Evolutionary conservation across 495 filamentous ascomycete genomes (phyloP).

Genomic region (Hypoxylon subgilvum): DNA sequence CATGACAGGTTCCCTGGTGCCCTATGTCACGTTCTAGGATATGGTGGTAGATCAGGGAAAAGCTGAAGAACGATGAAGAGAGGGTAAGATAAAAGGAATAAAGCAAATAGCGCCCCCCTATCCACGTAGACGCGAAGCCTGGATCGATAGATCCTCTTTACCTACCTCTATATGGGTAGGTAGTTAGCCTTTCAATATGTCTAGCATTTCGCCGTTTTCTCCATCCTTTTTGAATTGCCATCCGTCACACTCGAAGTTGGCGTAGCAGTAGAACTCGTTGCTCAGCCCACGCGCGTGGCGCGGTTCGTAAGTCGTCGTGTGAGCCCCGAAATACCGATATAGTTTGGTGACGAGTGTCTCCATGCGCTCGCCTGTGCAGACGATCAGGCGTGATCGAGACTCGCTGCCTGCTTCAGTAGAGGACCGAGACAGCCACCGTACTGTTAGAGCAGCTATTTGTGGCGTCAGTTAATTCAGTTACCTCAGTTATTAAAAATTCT

Average conservation of each 20-base stretch:
- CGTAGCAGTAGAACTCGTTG: constrained; percentile 81
- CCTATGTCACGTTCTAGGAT: no score
- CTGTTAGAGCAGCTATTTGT: constrained; percentile 70
- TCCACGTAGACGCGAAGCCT: no score
- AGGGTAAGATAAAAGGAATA: no score
- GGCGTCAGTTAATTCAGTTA: not conserved
- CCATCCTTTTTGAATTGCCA: constrained; percentile 56
- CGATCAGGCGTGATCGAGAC: constrained; percentile 51
- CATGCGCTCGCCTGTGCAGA: constrained; percentile 79
- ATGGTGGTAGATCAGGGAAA: no score
- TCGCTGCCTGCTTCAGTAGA: not conserved
- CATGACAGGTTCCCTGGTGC: no score
- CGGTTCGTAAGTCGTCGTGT: constrained; percentile 66
- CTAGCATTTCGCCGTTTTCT: not conserved
- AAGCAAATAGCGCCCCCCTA: no score
- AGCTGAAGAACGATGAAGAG: no score
- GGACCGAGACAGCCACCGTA: constrained; percentile 67
- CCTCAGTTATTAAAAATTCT: not conserved
- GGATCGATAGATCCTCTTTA: no score
- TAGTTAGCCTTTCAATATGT: not conserved
- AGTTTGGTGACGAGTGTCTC: constrained; percentile 57
- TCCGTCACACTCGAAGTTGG: constrained; percentile 67
- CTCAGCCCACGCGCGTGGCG: constrained; percentile 70
- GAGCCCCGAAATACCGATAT: constrained; percentile 55
- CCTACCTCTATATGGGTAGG: no score